Percentiles rank a stretch among this genome's conserved stretches.
These are phyloP conservation scores for Podaxis mareebaensis DNA, from an alignment of 768 basidiomycete genomes.

Conservation along the genomic window DNA sequence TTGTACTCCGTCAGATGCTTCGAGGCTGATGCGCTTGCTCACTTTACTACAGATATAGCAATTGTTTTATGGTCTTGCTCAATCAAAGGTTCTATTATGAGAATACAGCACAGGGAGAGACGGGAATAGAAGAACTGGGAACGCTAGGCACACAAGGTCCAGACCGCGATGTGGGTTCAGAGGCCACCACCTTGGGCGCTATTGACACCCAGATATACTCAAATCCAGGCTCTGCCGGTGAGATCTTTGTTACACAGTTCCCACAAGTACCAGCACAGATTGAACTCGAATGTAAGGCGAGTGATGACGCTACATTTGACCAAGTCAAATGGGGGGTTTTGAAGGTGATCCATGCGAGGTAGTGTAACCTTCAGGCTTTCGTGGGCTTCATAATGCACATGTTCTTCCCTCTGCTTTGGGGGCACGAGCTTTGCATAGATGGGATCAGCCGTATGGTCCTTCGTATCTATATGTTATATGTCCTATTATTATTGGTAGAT, in stretches of 20 bases:
- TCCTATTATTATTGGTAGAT: too few relatives aligned
- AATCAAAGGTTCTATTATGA: slow-evolving; percentile 10
- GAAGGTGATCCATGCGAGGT: too few relatives aligned
- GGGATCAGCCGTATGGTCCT: too few relatives aligned
- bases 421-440: too few relatives aligned
- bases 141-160: neutral
- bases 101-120: neutral
- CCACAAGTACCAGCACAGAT: neutral
- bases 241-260: neutral
- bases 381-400: too few relatives aligned
- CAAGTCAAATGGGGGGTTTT: neutral
- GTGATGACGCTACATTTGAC: neutral
- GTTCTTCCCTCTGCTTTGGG: too few relatives aligned
- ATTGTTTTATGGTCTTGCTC: slow-evolving; percentile 13
- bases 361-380: too few relatives aligned
- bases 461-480: too few relatives aligned
- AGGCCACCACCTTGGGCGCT: neutral
- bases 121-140: neutral
- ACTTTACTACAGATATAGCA: slow-evolving; percentile 3
- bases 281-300: neutral
- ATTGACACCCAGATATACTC: neutral
- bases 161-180: neutral
- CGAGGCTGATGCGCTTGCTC: neutral
- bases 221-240: neutral
- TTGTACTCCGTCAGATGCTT: neutral